Percentiles rank a stretch among this genome's conserved stretches.
Conservation (phyloP, 805 yeast genomes). For the Teunomyces gatunensis region DNA sequence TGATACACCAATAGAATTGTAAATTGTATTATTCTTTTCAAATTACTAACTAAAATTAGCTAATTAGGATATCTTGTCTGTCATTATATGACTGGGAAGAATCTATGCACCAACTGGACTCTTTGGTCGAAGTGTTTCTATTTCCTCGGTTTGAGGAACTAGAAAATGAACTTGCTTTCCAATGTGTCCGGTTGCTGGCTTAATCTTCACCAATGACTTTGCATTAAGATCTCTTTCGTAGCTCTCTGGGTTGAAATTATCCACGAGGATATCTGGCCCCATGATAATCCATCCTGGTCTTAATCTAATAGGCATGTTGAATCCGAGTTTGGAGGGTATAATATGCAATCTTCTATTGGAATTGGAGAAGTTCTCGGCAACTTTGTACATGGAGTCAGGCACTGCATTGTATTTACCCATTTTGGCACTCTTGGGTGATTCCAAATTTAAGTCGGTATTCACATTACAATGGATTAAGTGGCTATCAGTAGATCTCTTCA, state of each 20-base stretch:
- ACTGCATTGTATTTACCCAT: slow-evolving; percentile 23
- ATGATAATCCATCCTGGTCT: slow-evolving; percentile 91
- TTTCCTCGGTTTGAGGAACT: slow-evolving; percentile 68
- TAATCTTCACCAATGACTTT: slow-evolving; percentile 29
- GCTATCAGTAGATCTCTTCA: slow-evolving; percentile 77
- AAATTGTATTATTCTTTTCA: background rate
- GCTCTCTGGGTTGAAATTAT: slow-evolving; percentile 52
- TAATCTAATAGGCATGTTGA: slow-evolving; percentile 56
- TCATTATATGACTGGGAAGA: background rate
- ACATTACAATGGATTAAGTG: slow-evolving; percentile 89
- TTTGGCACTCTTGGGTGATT: slow-evolving; percentile 24
- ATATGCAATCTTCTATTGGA: slow-evolving; percentile 83
- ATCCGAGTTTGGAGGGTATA: slow-evolving; percentile 70
- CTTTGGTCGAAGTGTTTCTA: slow-evolving; percentile 80
- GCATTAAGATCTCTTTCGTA: slow-evolving; percentile 31
- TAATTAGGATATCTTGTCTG: background rate
- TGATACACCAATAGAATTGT: slow-evolving; percentile 8
- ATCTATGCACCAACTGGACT: slow-evolving; percentile 49
- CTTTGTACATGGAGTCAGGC: slow-evolving; percentile 73
- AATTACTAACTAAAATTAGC: slow-evolving; percentile 2
- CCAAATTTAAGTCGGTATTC: slow-evolving; percentile 83
- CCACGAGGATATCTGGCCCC: slow-evolving; percentile 77
- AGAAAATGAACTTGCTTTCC: slow-evolving; percentile 44
- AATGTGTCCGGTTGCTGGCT: slow-evolving; percentile 14
- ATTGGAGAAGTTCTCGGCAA: slow-evolving; percentile 86